Evolutionary conservation across 1,284 basidiomycete genomes (phyloP).

Genomic region (Farysia itapuensis): DNA sequence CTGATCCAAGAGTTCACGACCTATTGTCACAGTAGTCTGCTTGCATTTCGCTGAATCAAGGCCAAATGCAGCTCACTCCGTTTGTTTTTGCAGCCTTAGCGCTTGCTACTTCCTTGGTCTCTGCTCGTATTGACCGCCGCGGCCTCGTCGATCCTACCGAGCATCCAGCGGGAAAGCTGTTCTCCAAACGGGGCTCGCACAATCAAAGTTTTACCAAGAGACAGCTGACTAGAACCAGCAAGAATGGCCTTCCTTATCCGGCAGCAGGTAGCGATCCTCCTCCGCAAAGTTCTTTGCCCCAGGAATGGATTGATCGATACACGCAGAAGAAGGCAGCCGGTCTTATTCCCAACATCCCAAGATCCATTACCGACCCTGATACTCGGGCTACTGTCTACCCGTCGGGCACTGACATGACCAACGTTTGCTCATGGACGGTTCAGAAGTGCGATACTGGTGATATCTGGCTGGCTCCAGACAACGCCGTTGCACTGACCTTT

Average conservation of each 20-base stretch:
- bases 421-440: slow-evolving; percentile 49
- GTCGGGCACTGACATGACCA: slow-evolving; percentile 33
- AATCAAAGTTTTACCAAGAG: slow-evolving; percentile 30
- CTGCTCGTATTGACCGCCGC: slow-evolving; percentile 11
- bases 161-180: slow-evolving; percentile 36
- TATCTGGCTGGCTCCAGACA: slow-evolving; percentile 46
- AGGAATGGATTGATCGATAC: slow-evolving; percentile 71
- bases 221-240: slow-evolving; percentile 30
- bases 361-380: slow-evolving; percentile 60
- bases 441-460: slow-evolving; percentile 48
- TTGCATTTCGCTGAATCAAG: neutral
- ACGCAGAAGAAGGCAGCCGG: slow-evolving; percentile 67
- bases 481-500: slow-evolving; percentile 40
- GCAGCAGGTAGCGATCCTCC: slow-evolving; percentile 36
- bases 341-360: slow-evolving; percentile 72
- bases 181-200: slow-evolving; percentile 27
- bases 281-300: slow-evolving; percentile 31
- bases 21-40: neutral
- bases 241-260: slow-evolving; percentile 48
- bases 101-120: slow-evolving; percentile 25
- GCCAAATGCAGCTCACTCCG: slow-evolving; percentile 27
- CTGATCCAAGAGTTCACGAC: too few species aligned
- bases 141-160: slow-evolving; percentile 26
- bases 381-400: slow-evolving; percentile 41
- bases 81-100: slow-evolving; percentile 29